phyloP scores from a whole-genome alignment of 2,329 filamentous ascomycete species.

The Grosmannia huntii region DNA sequence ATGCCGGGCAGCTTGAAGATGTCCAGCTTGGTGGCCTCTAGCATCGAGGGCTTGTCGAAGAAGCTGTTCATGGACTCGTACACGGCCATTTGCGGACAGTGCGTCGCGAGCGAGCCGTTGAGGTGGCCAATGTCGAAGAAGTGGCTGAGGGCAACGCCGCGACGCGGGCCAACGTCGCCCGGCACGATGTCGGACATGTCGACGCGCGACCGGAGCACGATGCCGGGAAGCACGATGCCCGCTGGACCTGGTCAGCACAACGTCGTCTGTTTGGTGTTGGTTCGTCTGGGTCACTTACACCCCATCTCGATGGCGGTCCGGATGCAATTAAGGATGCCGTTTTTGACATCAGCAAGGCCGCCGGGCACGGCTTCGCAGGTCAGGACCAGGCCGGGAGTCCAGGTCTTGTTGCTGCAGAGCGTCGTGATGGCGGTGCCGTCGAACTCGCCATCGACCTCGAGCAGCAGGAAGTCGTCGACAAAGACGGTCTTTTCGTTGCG shows the following conservation, averaged over 20 bases:
- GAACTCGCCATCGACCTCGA: constrained; percentile 21
- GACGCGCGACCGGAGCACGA: constrained; percentile 19
- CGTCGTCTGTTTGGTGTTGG: too few relatives aligned
- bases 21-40: constrained; percentile 14
- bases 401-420: constrained; percentile 24
- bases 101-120: constrained; percentile 14
- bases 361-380: constrained; percentile 29
- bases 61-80: constrained; percentile 22
- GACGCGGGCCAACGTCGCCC: constrained; percentile 15
- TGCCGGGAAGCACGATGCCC: constrained; percentile 24
- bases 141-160: constrained; percentile 19
- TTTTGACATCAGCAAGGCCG: constrained; percentile 30
- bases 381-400: constrained; percentile 28
- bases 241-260: constrained; percentile 13
- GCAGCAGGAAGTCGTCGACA: constrained; percentile 19
- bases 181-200: constrained; percentile 17
- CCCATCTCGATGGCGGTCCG: constrained; percentile 34
- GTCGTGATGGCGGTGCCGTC: constrained; percentile 18
- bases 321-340: constrained; percentile 31
- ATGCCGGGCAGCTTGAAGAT: constrained; percentile 13
- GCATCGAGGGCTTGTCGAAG: constrained; percentile 19
- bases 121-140: constrained; percentile 23
- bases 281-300: constrained; percentile 18
- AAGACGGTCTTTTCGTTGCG: constrained; percentile 21
- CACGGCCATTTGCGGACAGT: constrained; percentile 25